Evolutionary conservation across 257 asterid genomes (phyloP).

Genomic region (Nicotiana tabacum): DNA sequence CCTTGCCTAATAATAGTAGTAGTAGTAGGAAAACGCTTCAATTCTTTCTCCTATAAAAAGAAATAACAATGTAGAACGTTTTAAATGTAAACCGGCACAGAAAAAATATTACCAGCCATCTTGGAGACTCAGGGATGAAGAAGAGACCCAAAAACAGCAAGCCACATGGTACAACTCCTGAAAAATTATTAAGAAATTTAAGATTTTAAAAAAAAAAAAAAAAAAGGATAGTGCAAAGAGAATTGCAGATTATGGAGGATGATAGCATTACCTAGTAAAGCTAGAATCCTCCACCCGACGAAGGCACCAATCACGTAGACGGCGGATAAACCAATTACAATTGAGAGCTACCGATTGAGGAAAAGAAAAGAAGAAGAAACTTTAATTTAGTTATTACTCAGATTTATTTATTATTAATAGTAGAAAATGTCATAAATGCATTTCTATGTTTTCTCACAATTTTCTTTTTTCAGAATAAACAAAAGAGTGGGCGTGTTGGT

Average conservation of each 20-base stretch:
- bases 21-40: no score
- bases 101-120: slow-evolving; percentile 77
- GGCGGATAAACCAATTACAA: slow-evolving; percentile 18
- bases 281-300: slow-evolving; percentile 20
- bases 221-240: neutral
- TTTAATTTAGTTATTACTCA: neutral
- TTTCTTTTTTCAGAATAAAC: neutral
- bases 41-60: neutral
- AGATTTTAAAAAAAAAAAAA: neutral
- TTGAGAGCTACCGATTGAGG: slow-evolving; percentile 13
- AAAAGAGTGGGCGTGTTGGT: no score
- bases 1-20: no score
- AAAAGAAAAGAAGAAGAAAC: neutral
- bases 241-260: neutral
- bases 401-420: neutral
- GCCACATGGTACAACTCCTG: slow-evolving; percentile 28
- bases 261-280: slow-evolving; percentile 19
- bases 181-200: neutral
- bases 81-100: neutral
- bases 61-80: neutral
- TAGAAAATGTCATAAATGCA: neutral
- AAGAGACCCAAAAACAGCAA: slow-evolving; percentile 41
- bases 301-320: slow-evolving; percentile 19
- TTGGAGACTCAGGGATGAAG: slow-evolving; percentile 84
- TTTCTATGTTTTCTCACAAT: neutral